phyloP scores from a whole-genome alignment of 1,139 yeast genomes.

The Yamadazyma atmosphaerica region DNA sequence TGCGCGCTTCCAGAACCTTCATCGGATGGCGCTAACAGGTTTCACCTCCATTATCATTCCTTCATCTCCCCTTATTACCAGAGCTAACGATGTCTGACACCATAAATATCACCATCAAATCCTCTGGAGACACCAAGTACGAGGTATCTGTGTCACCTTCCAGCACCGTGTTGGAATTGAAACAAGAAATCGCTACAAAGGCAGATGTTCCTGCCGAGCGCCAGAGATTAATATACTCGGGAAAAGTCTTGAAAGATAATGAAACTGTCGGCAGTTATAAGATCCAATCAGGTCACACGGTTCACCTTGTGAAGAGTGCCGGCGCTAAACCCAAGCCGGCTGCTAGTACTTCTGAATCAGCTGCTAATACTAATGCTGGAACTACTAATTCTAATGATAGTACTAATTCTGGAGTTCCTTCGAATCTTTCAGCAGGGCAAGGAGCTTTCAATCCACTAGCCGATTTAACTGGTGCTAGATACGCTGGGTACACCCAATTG shows the following conservation, averaged over 20 bases:
- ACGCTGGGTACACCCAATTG: slow-evolving; percentile 87
- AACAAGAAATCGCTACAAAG: slow-evolving; percentile 58
- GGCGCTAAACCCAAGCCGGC: no score
- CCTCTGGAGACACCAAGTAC: slow-evolving; percentile 80
- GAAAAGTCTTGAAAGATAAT: slow-evolving; percentile 84
- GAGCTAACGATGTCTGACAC: not conserved
- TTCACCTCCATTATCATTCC: no score
- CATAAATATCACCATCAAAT: slow-evolving; percentile 28
- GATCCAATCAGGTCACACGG: slow-evolving; percentile 80
- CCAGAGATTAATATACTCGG: slow-evolving; percentile 90
- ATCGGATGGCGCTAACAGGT: no score
- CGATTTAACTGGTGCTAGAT: slow-evolving; percentile 91
- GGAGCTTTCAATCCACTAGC: slow-evolving; percentile 90
- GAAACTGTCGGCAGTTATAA: slow-evolving; percentile 77
- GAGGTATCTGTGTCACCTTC: slow-evolving; percentile 56
- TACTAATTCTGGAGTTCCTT: slow-evolving; percentile 49
- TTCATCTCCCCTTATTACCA: not conserved
- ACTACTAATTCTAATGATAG: slow-evolving; percentile 18
- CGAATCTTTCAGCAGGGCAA: slow-evolving; percentile 82
- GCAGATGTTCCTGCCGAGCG: slow-evolving; percentile 69
- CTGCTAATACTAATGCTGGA: slow-evolving; percentile 17
- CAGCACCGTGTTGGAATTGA: slow-evolving; percentile 66
- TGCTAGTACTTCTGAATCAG: slow-evolving; percentile 18
- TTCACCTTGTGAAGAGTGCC: slow-evolving; percentile 81
- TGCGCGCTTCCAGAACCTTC: no score